Percentiles rank a stretch among this genome's conserved stretches.
phyloP scores from a whole-genome alignment of 306 rosid species.

The Lathyrus oleraceus region DNA sequence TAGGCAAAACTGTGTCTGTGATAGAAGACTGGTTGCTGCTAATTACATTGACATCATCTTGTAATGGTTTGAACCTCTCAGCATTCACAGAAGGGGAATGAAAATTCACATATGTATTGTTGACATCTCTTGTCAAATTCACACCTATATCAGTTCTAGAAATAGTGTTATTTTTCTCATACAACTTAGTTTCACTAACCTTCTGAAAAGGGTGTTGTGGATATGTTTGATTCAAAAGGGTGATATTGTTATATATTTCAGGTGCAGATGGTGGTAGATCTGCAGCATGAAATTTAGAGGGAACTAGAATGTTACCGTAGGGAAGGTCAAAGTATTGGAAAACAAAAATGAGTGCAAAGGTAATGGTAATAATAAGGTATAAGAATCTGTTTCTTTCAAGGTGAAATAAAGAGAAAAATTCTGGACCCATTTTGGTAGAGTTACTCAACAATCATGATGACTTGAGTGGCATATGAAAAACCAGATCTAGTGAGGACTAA shows the following conservation, averaged over 20 bases:
- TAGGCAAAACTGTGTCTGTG: constrained; percentile 29
- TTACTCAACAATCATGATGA: constrained; percentile 1
- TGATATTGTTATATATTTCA: constrained; percentile 22
- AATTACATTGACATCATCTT: constrained; percentile 16
- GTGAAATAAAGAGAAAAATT: constrained; percentile 43
- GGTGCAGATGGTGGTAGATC: constrained; percentile 34
- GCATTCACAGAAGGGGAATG: background rate
- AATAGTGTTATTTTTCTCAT: background rate
- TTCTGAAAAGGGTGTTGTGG: background rate
- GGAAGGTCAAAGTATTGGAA: constrained; percentile 62
- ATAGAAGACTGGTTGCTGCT: constrained; percentile 35
- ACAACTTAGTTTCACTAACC: background rate
- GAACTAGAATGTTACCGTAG: constrained; percentile 34
- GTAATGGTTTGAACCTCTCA: constrained; percentile 44
- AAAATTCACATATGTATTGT: too few relatives aligned
- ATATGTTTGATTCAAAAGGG: constrained; percentile 39
- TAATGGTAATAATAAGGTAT: constrained; percentile 50
- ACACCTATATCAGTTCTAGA: background rate
- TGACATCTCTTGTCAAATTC: background rate
- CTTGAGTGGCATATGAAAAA: constrained; percentile 33
- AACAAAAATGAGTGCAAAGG: constrained; percentile 53
- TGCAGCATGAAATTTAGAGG: constrained; percentile 30
- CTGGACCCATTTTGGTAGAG: constrained; percentile 60
- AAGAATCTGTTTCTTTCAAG: constrained; percentile 54
- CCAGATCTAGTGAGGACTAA: constrained; percentile 33